Base-by-base conservation (phyloP, 2,329 filamentous ascomycete species). In the Arachnomyces sp. region DNA sequence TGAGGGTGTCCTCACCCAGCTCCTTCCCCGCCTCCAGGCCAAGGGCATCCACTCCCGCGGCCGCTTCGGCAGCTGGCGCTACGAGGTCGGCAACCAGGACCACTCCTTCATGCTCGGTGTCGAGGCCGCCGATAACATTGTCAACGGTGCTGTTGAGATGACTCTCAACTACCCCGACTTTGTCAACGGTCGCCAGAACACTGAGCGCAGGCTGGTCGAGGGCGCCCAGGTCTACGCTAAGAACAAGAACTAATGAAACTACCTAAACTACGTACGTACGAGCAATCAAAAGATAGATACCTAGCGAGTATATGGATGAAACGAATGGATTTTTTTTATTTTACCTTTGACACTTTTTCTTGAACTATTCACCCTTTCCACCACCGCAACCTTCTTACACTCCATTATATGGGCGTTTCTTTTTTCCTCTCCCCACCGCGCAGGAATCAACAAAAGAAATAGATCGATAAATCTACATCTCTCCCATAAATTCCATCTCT, bases 21-120 rank as follows among this genome's bases (percentile, higher is more conserved):
- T 98, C 41, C 81, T 98, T 38, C 92, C 92, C 56, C 89, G 86
- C 71, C 82, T 98, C 44, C 82, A 94, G 70, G 84, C 80, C 48
- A 79, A 86, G 73, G 90, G 81, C 61, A 98, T 98, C 68, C 85
- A 82, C 73, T 94, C 89, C 34, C 87, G 92, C 67, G 92, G 92
- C 55, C 89, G 92, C 49, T 98, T 98, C 68, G 92, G 92, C 57
- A 90, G 83, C 74, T 98, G 92, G 92, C 78, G 87, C 61, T 98
- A 98, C 72, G 92, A 98, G 70, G 85, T 84, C 51, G 88, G 87
- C 60, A 94, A 94, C 77, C 88, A 94, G 75, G 89, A 95, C 68
- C 89, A 95, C 76, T 90, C 84, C 17, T 95, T 95, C 68, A 95
- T 95, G 89, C 74, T 94, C 47, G 89, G 89, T 61, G 89, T 94